Percentiles rank a stretch among this genome's conserved stretches.
These are phyloP conservation scores for Periconia sp. DNA, from an alignment of 2,329 filamentous ascomycete species.

Conservation along the genomic window DNA sequence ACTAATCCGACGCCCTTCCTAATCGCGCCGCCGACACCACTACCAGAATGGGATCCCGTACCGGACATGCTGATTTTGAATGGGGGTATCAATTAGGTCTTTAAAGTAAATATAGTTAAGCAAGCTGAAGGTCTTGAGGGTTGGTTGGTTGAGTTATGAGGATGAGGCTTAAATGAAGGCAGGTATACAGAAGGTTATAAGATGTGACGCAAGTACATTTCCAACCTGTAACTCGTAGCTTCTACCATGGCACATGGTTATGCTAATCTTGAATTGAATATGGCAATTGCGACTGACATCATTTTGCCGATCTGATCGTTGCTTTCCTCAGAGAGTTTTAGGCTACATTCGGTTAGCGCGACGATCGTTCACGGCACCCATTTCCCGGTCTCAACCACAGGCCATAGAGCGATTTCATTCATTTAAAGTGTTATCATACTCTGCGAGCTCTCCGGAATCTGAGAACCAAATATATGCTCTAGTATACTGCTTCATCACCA, in stretches of 20 bases:
- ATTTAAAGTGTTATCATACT: too few relatives aligned
- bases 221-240: too few relatives aligned
- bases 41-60: slow-evolving; percentile 25
- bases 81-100: slow-evolving; percentile 5
- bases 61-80: slow-evolving; percentile 28
- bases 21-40: slow-evolving; percentile 35
- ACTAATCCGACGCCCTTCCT: slow-evolving; percentile 42
- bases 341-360: too few relatives aligned
- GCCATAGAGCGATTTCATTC: too few relatives aligned
- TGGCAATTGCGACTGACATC: too few relatives aligned
- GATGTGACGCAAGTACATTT: not conserved
- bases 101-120: not conserved
- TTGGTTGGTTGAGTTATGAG: slow-evolving; percentile 9
- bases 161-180: not conserved
- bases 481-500: too few relatives aligned
- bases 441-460: too few relatives aligned
- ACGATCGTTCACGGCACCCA: too few relatives aligned
- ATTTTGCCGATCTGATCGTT: too few relatives aligned
- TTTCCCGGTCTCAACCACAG: too few relatives aligned
- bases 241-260: not conserved
- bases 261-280: not conserved
- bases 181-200: not conserved
- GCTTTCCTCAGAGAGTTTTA: too few relatives aligned
- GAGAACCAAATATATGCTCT: too few relatives aligned
- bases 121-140: slow-evolving; percentile 1